Evolutionary conservation across 2,329 filamentous ascomycete species (phyloP), one percentile per base, ranked within the genome.

Genomic region (Fusarium algeriense): DNA sequence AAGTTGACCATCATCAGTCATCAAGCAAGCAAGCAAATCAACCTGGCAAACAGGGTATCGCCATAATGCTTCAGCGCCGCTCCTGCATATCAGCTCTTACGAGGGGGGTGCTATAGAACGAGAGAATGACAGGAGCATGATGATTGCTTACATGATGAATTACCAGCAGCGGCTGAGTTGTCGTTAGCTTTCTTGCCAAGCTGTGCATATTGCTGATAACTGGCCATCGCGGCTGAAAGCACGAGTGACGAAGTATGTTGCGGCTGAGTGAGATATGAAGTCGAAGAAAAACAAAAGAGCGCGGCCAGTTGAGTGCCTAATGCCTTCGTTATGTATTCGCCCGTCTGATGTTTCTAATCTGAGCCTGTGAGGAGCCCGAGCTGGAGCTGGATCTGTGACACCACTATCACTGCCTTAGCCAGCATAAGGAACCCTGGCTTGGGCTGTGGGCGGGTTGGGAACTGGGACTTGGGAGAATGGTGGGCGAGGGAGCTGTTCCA

Each of bases 141-240:
- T 46, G 50, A 20, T 28, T 46, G 38, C 64, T 67, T 67, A 67
- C 64, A 67, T 43, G 64, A 41, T 20, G 49, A 73, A 48, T 69
- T 70, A n/a, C 61, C 63, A 49, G 58, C 53, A 52, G 70, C 70
- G 66, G 70, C 70, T 73, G 70, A 75, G 72, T 45, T 67, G 66
- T 63, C 53, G 66, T 71, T 69, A 56, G 67, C 56, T 48, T 67
- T 64, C 55, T 76, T 76, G 44, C 71, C 72, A 63, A 76, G 70
- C 66, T 76, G 73, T 41, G 75, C 73, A 53, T 77, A 74, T 50
- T 76, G 72, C 61, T 77, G 73, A 71, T 74, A 77, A 68, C 73
- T 77, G 66, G 73, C 75, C 75, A 77, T 77, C 45, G 65, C 66
- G 57, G 68, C 70, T 43, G 43, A 45, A 44, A 34, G 56, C 43